Conservation (phyloP, 257 asterid species). For the Lithospermum erythrorhizon region DNA sequence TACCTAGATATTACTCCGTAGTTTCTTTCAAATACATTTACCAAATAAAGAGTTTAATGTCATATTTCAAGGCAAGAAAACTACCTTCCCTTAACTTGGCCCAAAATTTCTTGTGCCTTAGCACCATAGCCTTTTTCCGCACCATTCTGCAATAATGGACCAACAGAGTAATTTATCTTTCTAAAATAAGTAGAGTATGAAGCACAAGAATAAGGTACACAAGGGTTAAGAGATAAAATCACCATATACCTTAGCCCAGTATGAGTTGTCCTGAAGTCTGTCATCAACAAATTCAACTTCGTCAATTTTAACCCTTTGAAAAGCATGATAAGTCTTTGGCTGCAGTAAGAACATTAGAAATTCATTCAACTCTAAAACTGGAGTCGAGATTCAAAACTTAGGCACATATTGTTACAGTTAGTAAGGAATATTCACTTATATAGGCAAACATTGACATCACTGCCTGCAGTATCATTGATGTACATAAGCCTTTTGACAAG, state of each 20-base stretch:
- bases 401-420: no score
- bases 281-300: constrained; percentile 37
- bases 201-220: background rate
- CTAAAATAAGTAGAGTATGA: background rate
- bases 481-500: no score
- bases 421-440: no score
- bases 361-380: background rate
- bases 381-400: no score
- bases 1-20: background rate
- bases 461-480: no score
- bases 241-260: constrained; percentile 81
- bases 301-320: constrained; percentile 41
- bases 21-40: no score
- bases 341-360: constrained; percentile 21
- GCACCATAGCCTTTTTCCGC: constrained; percentile 97
- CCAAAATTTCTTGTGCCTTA: constrained; percentile 90
- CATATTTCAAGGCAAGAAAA: constrained; percentile 4
- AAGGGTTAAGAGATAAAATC: background rate
- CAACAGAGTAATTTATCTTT: background rate
- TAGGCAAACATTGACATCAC: no score
- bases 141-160: constrained; percentile 48
- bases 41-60: background rate
- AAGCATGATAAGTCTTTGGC: constrained; percentile 65
- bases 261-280: constrained; percentile 89
- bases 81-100: constrained; percentile 95